Evolutionary conservation across 768 basidiomycete genomes (phyloP).

Genomic region (Hypsizygus marmoreus): DNA sequence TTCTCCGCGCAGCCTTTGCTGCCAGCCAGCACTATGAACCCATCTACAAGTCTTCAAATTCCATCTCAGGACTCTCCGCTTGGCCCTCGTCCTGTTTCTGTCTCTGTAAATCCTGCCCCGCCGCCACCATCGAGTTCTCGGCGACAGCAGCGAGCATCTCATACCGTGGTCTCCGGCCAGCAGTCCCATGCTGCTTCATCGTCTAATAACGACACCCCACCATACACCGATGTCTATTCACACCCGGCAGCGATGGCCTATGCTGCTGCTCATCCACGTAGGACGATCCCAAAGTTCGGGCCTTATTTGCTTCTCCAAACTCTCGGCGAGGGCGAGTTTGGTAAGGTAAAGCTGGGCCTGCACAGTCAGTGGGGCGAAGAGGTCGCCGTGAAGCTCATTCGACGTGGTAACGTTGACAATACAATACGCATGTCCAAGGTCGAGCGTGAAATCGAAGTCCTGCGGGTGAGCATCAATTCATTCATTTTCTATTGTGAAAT

Average conservation of each 20-base stretch:
- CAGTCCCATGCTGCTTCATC: constrained; percentile 28
- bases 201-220: constrained; percentile 46
- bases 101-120: constrained; percentile 53
- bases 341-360: constrained; percentile 97
- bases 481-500: no score
- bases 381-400: constrained; percentile 97
- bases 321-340: constrained; percentile 97
- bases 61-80: constrained; percentile 34
- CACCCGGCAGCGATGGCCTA: constrained; percentile 88
- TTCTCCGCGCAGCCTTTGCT: no score
- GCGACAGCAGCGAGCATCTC: constrained; percentile 72
- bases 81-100: constrained; percentile 62
- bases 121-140: constrained; percentile 39
- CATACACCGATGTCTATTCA: constrained; percentile 74
- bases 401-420: constrained; percentile 88
- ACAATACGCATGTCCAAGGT: constrained; percentile 90
- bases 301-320: constrained; percentile 96
- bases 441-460: constrained; percentile 95
- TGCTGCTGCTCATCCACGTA: constrained; percentile 76
- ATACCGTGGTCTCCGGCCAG: constrained; percentile 60
- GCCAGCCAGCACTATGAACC: constrained; percentile 16
- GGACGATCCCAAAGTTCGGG: constrained; percentile 92
- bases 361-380: constrained; percentile 94
- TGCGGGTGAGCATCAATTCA: constrained; percentile 63
- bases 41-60: constrained; percentile 31